These are phyloP conservation scores for Cydonia oblonga DNA, from an alignment of 331 rosid species.

Conservation along the genomic window DNA sequence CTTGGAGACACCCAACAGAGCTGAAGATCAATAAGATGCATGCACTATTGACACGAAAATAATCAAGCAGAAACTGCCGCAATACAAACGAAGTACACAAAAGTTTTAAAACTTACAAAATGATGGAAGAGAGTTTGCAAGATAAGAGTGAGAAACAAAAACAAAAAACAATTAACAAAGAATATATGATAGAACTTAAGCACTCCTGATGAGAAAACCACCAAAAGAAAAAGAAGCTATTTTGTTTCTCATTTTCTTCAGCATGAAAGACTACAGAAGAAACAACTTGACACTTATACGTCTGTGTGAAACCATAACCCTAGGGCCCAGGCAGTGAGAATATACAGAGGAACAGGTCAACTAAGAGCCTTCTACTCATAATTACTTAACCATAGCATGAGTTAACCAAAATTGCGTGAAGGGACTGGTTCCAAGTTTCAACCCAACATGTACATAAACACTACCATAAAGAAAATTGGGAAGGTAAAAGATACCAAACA, in stretches of 20 bases:
- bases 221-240: not conserved
- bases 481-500: not conserved
- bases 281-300: not conserved
- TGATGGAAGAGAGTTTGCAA: no score
- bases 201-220: not conserved
- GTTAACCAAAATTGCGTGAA: not conserved
- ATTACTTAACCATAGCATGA: not conserved
- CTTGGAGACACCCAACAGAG: no score
- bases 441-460: not conserved
- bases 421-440: not conserved
- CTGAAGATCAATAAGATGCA: no score
- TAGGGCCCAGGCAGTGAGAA: no score
- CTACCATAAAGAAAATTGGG: not conserved
- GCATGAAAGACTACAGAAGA: no score
- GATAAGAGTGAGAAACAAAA: no score
- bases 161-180: not conserved
- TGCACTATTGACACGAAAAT: no score
- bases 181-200: not conserved
- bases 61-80: no score
- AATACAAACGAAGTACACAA: no score
- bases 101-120: no score
- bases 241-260: no score
- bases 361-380: not conserved
- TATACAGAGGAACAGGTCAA: not conserved
- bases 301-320: not conserved